These are phyloP conservation scores for Aspergillus transmontanensis DNA, from an alignment of 2,329 filamentous ascomycete species.

Conservation along the genomic window DNA sequence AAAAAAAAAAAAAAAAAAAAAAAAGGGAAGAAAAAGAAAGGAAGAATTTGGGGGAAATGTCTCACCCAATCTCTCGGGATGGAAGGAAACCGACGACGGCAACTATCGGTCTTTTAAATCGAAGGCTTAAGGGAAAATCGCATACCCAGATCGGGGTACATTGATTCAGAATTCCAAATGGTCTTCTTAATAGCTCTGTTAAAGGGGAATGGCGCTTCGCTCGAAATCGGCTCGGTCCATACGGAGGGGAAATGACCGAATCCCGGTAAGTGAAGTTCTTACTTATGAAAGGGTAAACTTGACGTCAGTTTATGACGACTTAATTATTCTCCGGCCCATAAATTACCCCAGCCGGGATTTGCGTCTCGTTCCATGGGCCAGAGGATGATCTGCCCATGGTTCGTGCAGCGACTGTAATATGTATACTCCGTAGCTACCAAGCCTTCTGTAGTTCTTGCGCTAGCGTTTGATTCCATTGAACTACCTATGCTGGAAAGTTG, in stretches of 20 bases:
- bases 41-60: neutral
- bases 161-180: neutral
- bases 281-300: neutral
- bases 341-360: conserved; percentile 4
- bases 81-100: neutral
- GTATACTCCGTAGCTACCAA: neutral
- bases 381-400: conserved; percentile 6
- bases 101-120: neutral
- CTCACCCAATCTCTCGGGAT: neutral
- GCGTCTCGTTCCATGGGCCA: conserved; percentile 1
- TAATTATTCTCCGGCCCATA: conserved; percentile 5
- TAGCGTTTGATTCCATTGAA: neutral
- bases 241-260: neutral
- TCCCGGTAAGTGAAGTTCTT: too few relatives aligned
- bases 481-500: neutral
- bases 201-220: neutral
- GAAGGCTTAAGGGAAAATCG: neutral
- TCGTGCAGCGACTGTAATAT: conserved; percentile 3
- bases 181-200: neutral
- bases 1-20: too few relatives aligned
- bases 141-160: neutral
- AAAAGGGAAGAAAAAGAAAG: too few relatives aligned
- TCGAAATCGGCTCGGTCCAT: neutral
- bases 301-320: neutral
- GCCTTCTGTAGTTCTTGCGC: neutral